These are phyloP conservation scores for Trametes pubescens DNA, from an alignment of 1,284 basidiomycete genomes.

Conservation along the genomic window DNA sequence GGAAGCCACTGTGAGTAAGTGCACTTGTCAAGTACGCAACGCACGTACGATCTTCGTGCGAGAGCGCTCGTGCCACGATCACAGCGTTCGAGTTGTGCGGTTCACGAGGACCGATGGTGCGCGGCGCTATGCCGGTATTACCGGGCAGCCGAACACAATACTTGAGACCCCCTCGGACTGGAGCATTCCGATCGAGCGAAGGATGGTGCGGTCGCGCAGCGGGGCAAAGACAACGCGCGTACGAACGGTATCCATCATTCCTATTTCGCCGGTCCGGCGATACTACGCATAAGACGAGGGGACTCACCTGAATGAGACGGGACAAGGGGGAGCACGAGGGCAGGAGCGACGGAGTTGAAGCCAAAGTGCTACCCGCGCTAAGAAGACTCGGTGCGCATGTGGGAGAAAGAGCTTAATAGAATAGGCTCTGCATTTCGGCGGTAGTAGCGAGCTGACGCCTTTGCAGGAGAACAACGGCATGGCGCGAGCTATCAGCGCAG, in stretches of 20 bases:
- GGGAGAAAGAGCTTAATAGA: slow-evolving; percentile 22
- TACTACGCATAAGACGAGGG: neutral
- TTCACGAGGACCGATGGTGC: slow-evolving; percentile 5
- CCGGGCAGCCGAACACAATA: slow-evolving; percentile 19
- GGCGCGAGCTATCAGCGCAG: slow-evolving; percentile 3
- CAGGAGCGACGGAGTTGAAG: slow-evolving; percentile 10
- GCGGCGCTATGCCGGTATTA: slow-evolving; percentile 4
- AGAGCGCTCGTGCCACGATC: slow-evolving; percentile 28
- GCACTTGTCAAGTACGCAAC: slow-evolving; percentile 30
- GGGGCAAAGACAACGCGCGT: neutral
- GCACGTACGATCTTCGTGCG: slow-evolving; percentile 31
- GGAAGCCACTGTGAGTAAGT: slow-evolving; percentile 33
- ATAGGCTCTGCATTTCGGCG: slow-evolving; percentile 27
- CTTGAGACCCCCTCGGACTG: slow-evolving; percentile 7
- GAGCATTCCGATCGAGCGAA: neutral
- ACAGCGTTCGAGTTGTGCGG: slow-evolving; percentile 23
- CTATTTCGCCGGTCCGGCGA: neutral
- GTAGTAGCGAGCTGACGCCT: slow-evolving; percentile 17
- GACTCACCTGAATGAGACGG: slow-evolving; percentile 6
- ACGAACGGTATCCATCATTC: neutral
- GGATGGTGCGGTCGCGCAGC: neutral
- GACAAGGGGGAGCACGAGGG: neutral
- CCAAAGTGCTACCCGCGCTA: slow-evolving; percentile 18
- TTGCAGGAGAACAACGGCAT: slow-evolving; percentile 8
- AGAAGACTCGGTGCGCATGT: slow-evolving; percentile 17